Base-by-base conservation (phyloP, 192 early-diverging fungal species). In the Jimgerdemannia lactiflua region DNA sequence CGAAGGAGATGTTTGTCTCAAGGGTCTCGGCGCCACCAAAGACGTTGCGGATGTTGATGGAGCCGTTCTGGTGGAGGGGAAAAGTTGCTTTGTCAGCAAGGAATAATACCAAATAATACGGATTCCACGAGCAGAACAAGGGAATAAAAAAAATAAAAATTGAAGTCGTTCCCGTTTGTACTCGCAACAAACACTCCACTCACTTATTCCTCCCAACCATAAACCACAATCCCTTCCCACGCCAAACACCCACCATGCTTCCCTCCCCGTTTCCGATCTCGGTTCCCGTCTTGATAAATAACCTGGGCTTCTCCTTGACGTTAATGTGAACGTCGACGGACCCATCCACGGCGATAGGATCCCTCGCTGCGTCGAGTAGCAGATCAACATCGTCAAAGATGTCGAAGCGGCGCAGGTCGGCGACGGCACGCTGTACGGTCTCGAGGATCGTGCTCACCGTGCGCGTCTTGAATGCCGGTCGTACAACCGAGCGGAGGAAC, bases 221-320 rank as follows among this genome's bases (percentile, higher is more conserved):
- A 29, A 29, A 29, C 29, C 29, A 29, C 1, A 29, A 29, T 29
- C 29, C 29, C 29, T 29, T 29, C 42, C 11, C 18, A 43, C 29
- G 42, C n/a, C 43, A 29, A 41, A 39, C 42, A 72, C 85, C 94
- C 93, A 29, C 29, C 90, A 94, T 90, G 42, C 85, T 93, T 43
- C 95, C 97, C 80, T 97, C 95, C 69, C 92, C 87, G 72, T 94
- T 95, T 18, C 94, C 95, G 42, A 98, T 88, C 67, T 96, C 95
- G 4, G 96, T 95, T 19, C 95, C 96, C 4, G 97, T 98, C 73
- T 86, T 89, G 65, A 95, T 86, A 79, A 84, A 91, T 42, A 96
- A 83, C 64, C 96, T 85, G 42, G 85, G 86, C 59, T 86, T 84
- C 73, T 96, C 94, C 74, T 92, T 87, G 70, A 94, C 87, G 7